Percentiles rank a stretch among this genome's conserved stretches.
Evolutionary conservation across 345 rosid genomes (phyloP).

Genomic region (Luvunga scandens): DNA sequence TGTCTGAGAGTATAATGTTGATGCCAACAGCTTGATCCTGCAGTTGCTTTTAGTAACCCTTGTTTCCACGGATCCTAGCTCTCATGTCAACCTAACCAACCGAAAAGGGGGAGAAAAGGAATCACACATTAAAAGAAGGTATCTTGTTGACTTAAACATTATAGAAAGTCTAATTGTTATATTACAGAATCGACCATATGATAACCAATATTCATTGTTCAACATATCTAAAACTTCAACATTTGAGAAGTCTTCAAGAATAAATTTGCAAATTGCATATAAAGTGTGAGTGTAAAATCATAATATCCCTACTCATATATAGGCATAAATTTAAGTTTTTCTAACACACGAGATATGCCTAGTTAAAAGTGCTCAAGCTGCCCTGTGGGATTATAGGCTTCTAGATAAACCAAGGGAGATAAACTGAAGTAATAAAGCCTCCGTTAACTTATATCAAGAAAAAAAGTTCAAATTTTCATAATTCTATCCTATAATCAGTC

Average conservation of each 20-base stretch:
- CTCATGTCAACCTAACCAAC: conserved; percentile 90
- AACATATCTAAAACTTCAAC: neutral
- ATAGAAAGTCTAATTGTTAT: neutral
- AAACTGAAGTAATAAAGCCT: neutral
- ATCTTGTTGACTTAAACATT: neutral
- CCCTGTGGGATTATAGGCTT: neutral
- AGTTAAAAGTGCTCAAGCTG: neutral
- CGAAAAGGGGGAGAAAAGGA: neutral
- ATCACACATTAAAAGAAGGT: neutral
- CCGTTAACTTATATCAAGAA: neutral
- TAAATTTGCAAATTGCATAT: neutral
- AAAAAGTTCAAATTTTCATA: neutral
- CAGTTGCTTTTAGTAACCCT: conserved; percentile 56
- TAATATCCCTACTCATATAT: neutral
- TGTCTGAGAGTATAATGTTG: neutral
- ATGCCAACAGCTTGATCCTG: neutral
- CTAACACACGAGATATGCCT: neutral
- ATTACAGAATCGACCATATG: neutral
- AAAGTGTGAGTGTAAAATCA: neutral
- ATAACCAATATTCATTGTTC: neutral
- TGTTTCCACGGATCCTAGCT: conserved; percentile 95
- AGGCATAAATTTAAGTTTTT: neutral
- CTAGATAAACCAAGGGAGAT: neutral
- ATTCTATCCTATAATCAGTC: neutral
- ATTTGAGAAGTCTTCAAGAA: neutral